Evolutionary conservation across 192 early-diverging fungal genomes (phyloP), one percentile per base, ranked within the genome.

Genomic region (Mortierella alpina): DNA sequence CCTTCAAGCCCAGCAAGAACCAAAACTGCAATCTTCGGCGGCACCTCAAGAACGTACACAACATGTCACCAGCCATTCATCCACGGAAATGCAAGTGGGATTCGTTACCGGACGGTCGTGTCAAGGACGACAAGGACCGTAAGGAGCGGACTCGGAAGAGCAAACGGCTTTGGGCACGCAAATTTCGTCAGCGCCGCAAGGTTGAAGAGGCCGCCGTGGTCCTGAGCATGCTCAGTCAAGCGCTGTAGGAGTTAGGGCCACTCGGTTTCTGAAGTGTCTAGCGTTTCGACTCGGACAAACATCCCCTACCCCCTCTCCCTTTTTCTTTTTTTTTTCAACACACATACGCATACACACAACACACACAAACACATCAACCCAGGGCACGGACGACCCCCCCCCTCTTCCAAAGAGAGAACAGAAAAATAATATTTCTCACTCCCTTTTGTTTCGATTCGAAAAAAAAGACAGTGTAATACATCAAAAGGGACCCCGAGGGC

Each of bases 1-100:
- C 70, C 54, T 80, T 80, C 66, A 80, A 80, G 70, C 77, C 77
- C 5, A 72, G 77, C 70, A 80, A 80, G 70, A 80, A 80, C 60
- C 70, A 80, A 31, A 72, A 80, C 70, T 80, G 77, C 42, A 80
- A 80, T 46, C 31, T 80, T 50, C 46, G 77, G 17, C 63, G 69
- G 12, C 77, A 80, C 48, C 54, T 80, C 48, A 72, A 72, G 77
- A 80, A 80, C 18, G 70, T 80, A 0, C 77, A 80, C 60, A 72
- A 68, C 54, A 72, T 80, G 77, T 80, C 77, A 0, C 77, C 77
- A 0, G 59, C 77, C 15, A 72, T 80, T 39, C 77, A 80, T 50
- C 77, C 77, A 10, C 77, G 77, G 66, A 80, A 80, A 61, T 80
- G 70, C 66, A 80, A 72, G 51, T 72, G 77, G 77, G 77, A 80